Evolutionary conservation across 768 basidiomycete genomes (phyloP).

Genomic region (Dendrothele bispora): DNA sequence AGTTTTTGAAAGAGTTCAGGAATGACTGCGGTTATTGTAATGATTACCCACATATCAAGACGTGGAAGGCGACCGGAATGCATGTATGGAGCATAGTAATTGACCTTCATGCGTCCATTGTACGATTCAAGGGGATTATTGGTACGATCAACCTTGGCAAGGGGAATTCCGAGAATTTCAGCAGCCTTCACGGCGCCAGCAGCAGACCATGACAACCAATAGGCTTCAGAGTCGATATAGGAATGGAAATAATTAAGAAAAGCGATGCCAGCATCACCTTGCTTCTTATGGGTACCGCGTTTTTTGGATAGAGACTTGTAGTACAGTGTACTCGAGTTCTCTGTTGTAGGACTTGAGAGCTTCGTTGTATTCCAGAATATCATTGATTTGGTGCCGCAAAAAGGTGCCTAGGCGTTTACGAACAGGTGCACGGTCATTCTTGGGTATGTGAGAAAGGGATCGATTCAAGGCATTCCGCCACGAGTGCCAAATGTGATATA

Average conservation of each 20-base stretch:
- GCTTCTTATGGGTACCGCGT: neutral
- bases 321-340: conserved; percentile 18
- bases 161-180: conserved; percentile 15
- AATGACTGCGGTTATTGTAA: conserved; percentile 16
- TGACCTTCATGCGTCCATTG: conserved; percentile 30
- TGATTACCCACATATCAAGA: conserved; percentile 20
- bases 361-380: neutral
- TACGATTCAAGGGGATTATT: conserved; percentile 36
- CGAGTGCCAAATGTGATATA: too few relatives aligned
- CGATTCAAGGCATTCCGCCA: conserved; percentile 32
- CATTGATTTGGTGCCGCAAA: neutral
- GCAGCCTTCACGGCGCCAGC: conserved; percentile 20
- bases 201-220: conserved; percentile 9
- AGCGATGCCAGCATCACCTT: conserved; percentile 7
- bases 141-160: conserved; percentile 24
- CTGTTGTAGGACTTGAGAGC: neutral
- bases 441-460: too few relatives aligned
- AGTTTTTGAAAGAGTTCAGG: conserved; percentile 19
- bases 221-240: conserved; percentile 6
- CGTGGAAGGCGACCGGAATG: conserved; percentile 19
- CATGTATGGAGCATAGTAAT: conserved; percentile 22
- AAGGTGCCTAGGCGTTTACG: neutral
- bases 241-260: conserved; percentile 10
- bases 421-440: too few relatives aligned
- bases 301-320: neutral